These are phyloP conservation scores for Chlamydomonas applanata DNA, from an alignment of 139 green algal species.

Conservation along the genomic window DNA sequence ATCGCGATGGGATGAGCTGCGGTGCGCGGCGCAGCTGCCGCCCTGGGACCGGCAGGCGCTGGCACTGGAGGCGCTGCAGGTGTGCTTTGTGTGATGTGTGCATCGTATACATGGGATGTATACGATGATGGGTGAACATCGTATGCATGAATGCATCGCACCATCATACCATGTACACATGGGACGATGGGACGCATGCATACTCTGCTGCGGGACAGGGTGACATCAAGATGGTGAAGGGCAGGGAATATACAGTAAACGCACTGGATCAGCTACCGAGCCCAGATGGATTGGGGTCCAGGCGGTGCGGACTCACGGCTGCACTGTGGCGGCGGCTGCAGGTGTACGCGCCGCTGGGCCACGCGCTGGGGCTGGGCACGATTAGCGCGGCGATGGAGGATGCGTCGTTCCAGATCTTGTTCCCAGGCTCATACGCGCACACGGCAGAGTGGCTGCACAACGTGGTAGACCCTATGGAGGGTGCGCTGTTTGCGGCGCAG, in stretches of 20 bases:
- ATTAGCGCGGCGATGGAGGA: conserved; percentile 71
- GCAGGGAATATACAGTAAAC: background rate
- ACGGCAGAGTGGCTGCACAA: conserved; percentile 66
- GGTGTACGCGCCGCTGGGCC: conserved; percentile 82
- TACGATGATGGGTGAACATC: too few species aligned
- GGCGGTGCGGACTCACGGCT: too few species aligned
- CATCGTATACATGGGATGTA: too few species aligned
- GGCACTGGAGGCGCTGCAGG: conserved; percentile 67
- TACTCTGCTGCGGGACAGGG: too few species aligned
- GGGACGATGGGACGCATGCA: too few species aligned
- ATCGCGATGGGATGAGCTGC: conserved; percentile 66
- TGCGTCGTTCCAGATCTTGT: conserved; percentile 77
- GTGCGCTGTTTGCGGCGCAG: conserved; percentile 50
- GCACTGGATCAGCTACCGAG: background rate
- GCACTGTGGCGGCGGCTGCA: too few species aligned
- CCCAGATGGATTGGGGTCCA: too few species aligned
- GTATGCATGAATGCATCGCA: too few species aligned
- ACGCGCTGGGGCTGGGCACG: conserved; percentile 70
- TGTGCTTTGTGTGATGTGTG: conserved; percentile 57
- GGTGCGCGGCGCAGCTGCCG: conserved; percentile 41
- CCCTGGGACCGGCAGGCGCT: conserved; percentile 48
- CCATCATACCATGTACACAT: too few species aligned
- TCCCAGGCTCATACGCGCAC: conserved; percentile 74
- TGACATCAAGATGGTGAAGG: background rate
- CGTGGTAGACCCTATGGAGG: conserved; percentile 43